Percentiles rank a stretch among this genome's conserved stretches.
Evolutionary conservation across 2,329 filamentous ascomycete species (phyloP).

Genomic region (Claviceps sp.): DNA sequence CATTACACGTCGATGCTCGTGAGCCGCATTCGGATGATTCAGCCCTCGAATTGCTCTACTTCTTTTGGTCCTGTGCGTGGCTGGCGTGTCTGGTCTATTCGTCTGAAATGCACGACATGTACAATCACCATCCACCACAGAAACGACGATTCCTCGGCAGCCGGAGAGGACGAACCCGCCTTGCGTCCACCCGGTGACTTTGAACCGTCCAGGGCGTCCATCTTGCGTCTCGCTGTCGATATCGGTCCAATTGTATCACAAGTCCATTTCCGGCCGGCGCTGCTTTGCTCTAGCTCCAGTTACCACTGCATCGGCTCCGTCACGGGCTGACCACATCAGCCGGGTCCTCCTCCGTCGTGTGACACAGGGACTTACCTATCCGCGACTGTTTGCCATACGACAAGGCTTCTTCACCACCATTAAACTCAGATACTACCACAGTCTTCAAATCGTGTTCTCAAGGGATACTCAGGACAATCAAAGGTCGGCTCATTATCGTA

Average conservation of each 20-base stretch:
- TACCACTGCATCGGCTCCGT: neutral
- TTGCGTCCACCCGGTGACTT: neutral
- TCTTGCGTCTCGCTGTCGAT: neutral
- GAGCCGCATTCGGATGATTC: neutral
- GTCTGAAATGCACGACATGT: neutral
- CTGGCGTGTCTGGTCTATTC: neutral
- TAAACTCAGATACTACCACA: neutral
- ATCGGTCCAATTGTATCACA: neutral
- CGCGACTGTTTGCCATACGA: neutral
- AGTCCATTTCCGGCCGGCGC: neutral
- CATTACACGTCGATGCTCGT: conserved; percentile 1
- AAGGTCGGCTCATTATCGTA: neutral
- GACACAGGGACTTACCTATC: neutral
- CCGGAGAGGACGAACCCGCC: neutral
- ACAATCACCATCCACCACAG: neutral
- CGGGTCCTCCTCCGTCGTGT: neutral
- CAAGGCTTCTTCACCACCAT: neutral
- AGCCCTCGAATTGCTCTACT: neutral
- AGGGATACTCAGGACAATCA: neutral
- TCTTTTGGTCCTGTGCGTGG: no score
- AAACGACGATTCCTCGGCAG: neutral
- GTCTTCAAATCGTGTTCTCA: neutral
- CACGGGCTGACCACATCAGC: neutral
- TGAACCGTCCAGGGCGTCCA: neutral
- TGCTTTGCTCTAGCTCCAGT: neutral